Conservation (phyloP, 2,329 filamentous ascomycete species). For the Aspergillus quadricinctus region DNA sequence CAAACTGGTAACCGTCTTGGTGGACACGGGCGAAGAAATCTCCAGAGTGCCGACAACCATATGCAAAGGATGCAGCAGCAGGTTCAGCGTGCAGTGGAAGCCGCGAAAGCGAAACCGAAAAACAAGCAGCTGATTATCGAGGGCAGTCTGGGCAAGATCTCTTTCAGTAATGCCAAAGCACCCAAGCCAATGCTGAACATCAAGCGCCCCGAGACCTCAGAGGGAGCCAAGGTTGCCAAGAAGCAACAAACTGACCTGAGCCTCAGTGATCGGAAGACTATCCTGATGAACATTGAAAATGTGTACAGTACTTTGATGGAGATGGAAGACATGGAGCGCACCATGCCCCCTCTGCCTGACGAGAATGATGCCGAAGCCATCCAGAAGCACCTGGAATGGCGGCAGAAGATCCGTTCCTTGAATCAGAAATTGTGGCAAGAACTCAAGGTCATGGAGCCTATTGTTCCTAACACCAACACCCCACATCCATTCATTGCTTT, state of each 20-base stretch:
- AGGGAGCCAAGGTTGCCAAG: constrained; percentile 51
- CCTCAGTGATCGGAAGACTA: constrained; percentile 71
- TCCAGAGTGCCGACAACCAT: constrained; percentile 86
- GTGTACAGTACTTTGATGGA: constrained; percentile 87
- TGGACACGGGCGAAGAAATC: constrained; percentile 63
- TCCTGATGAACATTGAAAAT: constrained; percentile 80
- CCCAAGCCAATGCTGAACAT: constrained; percentile 93
- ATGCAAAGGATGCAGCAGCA: constrained; percentile 99
- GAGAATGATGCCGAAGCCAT: constrained; percentile 66
- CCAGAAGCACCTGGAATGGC: constrained; percentile 75
- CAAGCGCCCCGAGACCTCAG: constrained; percentile 72
- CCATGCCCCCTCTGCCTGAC: constrained; percentile 64
- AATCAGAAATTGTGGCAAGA: constrained; percentile 79
- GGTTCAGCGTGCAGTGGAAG: constrained; percentile 93
- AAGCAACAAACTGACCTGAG: constrained; percentile 50
- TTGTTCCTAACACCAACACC: constrained; percentile 64
- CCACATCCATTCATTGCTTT: constrained; percentile 94
- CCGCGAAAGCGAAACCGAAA: constrained; percentile 95
- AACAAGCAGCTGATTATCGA: constrained; percentile 96
- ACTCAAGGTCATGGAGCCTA: constrained; percentile 89
- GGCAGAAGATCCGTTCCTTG: constrained; percentile 63
- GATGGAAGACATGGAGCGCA: constrained; percentile 87
- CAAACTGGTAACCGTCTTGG: constrained; percentile 85
- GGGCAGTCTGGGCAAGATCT: constrained; percentile 94
- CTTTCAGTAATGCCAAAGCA: constrained; percentile 97